A percentile compares a stretch with the other conserved stretches of the same genome.
Conservation (phyloP, 2,329 filamentous ascomycete species). For the Tolypocladium ovalisporum region DNA sequence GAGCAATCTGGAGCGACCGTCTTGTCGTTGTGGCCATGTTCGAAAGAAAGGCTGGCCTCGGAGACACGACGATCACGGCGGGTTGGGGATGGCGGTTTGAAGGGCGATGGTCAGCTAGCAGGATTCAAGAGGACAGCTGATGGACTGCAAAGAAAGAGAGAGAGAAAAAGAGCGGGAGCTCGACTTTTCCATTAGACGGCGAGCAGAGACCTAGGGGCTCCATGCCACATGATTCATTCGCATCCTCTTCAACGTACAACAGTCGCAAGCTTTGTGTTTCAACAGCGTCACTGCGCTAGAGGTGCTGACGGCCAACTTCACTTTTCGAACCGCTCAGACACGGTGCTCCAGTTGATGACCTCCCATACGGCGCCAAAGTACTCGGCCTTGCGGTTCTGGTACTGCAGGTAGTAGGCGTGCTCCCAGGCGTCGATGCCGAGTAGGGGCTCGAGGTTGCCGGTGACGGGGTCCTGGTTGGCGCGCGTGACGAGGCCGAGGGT, state of each 20-base stretch:
- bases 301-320: conserved; percentile 13
- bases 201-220: not conserved
- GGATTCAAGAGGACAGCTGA: not conserved
- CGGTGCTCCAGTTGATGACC: conserved; percentile 90
- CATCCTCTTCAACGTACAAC: not conserved
- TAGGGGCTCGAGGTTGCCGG: conserved; percentile 71
- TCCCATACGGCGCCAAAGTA: conserved; percentile 94
- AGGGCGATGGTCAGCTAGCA: not conserved
- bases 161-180: not conserved
- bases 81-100: not conserved
- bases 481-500: conserved; percentile 56
- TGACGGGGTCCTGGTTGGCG: conserved; percentile 82
- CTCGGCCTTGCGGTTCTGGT: conserved; percentile 94
- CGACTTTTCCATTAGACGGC: not conserved
- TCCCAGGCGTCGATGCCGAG: conserved; percentile 93
- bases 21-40: not conserved
- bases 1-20: not conserved
- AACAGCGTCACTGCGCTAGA: not conserved
- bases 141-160: not conserved
- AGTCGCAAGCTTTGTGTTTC: not conserved
- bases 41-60: not conserved
- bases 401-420: conserved; percentile 92
- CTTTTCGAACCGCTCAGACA: conserved; percentile 61
- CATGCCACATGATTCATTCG: conserved; percentile 4
- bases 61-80: not conserved